phyloP scores from a whole-genome alignment of 495 filamentous ascomycete species.

The Penicillium lagena region DNA sequence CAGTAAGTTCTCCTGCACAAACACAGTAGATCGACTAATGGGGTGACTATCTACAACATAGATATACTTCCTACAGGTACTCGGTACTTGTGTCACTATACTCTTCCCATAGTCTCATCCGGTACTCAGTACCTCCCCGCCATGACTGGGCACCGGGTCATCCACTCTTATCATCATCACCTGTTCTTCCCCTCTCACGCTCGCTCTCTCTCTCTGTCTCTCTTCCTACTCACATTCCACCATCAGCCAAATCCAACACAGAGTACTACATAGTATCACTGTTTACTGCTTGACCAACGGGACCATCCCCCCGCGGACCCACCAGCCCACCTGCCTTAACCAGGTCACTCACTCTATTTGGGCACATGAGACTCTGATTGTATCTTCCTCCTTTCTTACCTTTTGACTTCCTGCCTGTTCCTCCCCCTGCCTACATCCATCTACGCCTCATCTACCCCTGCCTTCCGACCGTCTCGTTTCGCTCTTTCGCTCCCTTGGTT shows the following conservation, averaged over 20 bases:
- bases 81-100: too few relatives aligned
- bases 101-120: too few relatives aligned
- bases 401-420: conserved; percentile 1
- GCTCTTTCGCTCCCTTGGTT: not conserved
- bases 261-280: too few relatives aligned
- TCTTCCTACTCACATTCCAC: too few relatives aligned
- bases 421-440: not conserved
- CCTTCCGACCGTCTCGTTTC: not conserved
- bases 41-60: too few relatives aligned
- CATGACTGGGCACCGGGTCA: conserved; percentile 3
- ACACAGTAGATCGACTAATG: too few relatives aligned
- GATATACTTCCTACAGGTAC: too few relatives aligned
- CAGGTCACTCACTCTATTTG: not conserved
- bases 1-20: too few relatives aligned
- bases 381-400: conserved; percentile 1
- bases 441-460: conserved; percentile 5
- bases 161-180: conserved; percentile 4
- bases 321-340: conserved; percentile 6
- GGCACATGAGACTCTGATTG: conserved; percentile 3
- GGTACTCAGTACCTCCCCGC: conserved; percentile 5
- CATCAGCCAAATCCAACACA: too few relatives aligned
- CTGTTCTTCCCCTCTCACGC: too few relatives aligned
- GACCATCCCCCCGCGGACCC: conserved; percentile 8
- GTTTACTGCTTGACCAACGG: not conserved
- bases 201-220: too few relatives aligned